A percentile compares a stretch with the other conserved stretches of the same genome.
phyloP scores from a whole-genome alignment of 352 stramenopile species.

The Globisporangium polare region DNA sequence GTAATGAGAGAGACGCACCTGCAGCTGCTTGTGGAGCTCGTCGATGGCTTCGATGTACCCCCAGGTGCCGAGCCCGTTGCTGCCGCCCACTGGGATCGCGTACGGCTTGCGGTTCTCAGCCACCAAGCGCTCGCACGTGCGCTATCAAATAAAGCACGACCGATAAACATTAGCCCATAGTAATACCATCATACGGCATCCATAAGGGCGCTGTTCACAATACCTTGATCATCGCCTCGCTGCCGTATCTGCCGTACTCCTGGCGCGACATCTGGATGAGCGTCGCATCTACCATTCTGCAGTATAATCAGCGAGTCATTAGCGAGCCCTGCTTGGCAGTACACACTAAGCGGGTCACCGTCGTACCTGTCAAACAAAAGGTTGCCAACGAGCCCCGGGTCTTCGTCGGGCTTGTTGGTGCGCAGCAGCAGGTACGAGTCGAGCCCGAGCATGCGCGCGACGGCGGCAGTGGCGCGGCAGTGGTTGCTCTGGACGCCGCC shows the following conservation, averaged over 20 bases:
- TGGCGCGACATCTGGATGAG: slow-evolving; percentile 79
- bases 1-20: slow-evolving; percentile 19
- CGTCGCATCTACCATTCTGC: slow-evolving; percentile 64
- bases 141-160: slow-evolving; percentile 11
- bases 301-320: background rate
- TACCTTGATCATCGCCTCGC: slow-evolving; percentile 80
- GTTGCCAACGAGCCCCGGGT: slow-evolving; percentile 69
- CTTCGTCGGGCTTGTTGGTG: slow-evolving; percentile 67
- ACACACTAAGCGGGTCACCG: too few relatives aligned
- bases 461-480: slow-evolving; percentile 83
- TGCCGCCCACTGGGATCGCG: slow-evolving; percentile 84
- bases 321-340: background rate
- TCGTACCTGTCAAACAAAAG: slow-evolving; percentile 76
- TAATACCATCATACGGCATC: too few relatives aligned
- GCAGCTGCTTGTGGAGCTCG: slow-evolving; percentile 80
- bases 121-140: slow-evolving; percentile 61
- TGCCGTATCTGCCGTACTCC: slow-evolving; percentile 77
- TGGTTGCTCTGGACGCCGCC: slow-evolving; percentile 94
- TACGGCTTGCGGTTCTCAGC: slow-evolving; percentile 63
- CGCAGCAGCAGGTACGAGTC: slow-evolving; percentile 91
- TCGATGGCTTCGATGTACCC: slow-evolving; percentile 92
- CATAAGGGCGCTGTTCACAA: background rate
- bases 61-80: slow-evolving; percentile 91
- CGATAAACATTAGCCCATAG: background rate
- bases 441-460: slow-evolving; percentile 87